phyloP scores from a whole-genome alignment of 495 filamentous ascomycete species.

The Letharia lupina region DNA sequence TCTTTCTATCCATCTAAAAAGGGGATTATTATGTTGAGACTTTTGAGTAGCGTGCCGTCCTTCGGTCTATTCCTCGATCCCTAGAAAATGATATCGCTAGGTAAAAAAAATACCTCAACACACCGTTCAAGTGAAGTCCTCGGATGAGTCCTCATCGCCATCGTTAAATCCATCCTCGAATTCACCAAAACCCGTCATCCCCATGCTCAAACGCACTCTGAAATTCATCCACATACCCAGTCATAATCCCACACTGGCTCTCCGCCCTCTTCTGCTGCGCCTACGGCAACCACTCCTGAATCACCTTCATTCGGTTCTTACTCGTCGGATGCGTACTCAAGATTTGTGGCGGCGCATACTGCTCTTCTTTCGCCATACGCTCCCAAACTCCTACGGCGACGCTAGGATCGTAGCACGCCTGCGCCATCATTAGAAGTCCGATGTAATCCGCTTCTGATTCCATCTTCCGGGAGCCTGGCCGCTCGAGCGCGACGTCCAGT shows the following conservation, averaged over 20 bases:
- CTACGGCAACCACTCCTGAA: conserved; percentile 22
- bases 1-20: background rate
- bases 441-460: conserved; percentile 76
- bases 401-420: conserved; percentile 62
- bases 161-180: background rate
- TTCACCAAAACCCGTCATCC: background rate
- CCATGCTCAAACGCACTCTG: conserved; percentile 4
- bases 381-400: conserved; percentile 68
- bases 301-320: conserved; percentile 15
- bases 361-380: conserved; percentile 59
- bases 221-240: conserved; percentile 15
- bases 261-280: conserved; percentile 18
- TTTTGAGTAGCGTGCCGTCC: background rate
- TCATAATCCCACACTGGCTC: conserved; percentile 18
- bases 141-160: background rate
- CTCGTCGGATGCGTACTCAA: conserved; percentile 32
- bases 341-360: conserved; percentile 59
- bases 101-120: background rate
- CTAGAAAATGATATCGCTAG: background rate
- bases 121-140: background rate
- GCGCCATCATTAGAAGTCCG: conserved; percentile 65
- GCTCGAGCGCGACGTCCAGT: conserved; percentile 55
- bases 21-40: background rate
- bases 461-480: conserved; percentile 66
- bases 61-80: background rate